Base-by-base conservation (phyloP, 768 basidiomycete genomes). In the Ephemerocybe angulata region DNA sequence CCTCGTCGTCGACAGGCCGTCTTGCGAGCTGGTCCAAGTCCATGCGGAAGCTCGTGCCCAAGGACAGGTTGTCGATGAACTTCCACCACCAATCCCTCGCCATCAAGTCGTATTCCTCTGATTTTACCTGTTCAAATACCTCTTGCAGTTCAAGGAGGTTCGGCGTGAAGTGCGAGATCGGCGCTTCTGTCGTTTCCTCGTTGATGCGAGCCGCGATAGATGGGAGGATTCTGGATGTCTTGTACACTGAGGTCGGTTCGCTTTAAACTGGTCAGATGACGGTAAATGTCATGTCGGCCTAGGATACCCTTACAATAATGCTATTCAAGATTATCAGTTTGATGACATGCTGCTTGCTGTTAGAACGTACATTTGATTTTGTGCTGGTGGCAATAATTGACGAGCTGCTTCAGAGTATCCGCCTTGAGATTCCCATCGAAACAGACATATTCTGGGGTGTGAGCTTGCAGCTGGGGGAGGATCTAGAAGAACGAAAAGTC, bases 191-290 rank as follows among this genome's bases (percentile, higher is more conserved):
- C 15, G 53, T 17, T 55, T 54, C 56, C 52, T 55, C 41, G 65
- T 64, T 43, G 75, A 58, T 35, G 6, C 71, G 72, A 13, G 76
- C 68, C 3, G 71, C 65, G 48, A 89, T 68, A 0, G 90, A 84
- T 0, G 84, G 79, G 4, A 97, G 65, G 55, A 98, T 84, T 2
- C 77, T 72, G 1, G 76, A 73, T 0, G 90, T 86, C 72, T 98
- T 98, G 42, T 79, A 71, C n/a, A 87, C 77, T 0, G 94, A 97
- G 1, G 97, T 98, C 1, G 97, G 96, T 69, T 99, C 97, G 67
- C 90, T 91, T 58, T 42, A 21, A 31, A 60, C 31, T 56, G 63
- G 60, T 56, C 48, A 41, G 44, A 30, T 28, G 12, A 10, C 21
- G 10, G 21, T n/a, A 28, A 31, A 22, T 25, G 11, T 30, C 25